phyloP scores from a whole-genome alignment of 2,329 filamentous ascomycete species.

The Claviceps monticola region DNA sequence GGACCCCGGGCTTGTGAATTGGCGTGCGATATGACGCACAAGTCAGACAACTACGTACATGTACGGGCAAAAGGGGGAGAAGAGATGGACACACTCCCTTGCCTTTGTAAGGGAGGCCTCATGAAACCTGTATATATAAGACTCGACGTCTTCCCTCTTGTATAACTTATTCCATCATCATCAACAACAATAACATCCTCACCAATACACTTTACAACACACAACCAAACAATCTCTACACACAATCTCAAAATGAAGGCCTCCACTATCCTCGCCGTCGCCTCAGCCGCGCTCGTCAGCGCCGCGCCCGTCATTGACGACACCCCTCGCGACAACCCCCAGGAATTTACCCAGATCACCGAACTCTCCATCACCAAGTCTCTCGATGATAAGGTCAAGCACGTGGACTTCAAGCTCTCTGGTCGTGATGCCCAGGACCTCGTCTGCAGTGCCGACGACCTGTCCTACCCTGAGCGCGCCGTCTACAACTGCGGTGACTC shows the following conservation, averaged over 20 bases:
- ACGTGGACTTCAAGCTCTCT: slow-evolving; percentile 11
- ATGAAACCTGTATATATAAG: neutral
- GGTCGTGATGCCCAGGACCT: slow-evolving; percentile 9
- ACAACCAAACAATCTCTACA: no score
- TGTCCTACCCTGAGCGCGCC: neutral
- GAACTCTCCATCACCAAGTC: slow-evolving; percentile 13
- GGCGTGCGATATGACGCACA: no score
- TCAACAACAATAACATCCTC: neutral
- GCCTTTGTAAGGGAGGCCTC: no score
- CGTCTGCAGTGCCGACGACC: slow-evolving; percentile 7
- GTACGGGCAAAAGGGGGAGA: no score
- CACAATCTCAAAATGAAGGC: neutral
- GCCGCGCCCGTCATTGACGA: neutral
- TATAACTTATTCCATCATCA: neutral
- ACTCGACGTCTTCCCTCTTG: neutral
- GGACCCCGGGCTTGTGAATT: no score
- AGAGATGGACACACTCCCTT: no score
- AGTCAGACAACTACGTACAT: no score
- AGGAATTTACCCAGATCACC: slow-evolving; percentile 14
- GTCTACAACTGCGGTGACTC: slow-evolving; percentile 13
- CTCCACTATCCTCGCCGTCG: neutral
- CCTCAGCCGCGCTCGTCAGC: neutral
- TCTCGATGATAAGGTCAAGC: neutral
- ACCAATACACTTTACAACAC: no score
- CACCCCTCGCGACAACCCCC: no score